These are phyloP conservation scores for Malassezia furfur DNA, from an alignment of 1,284 basidiomycete genomes.

Conservation along the genomic window DNA sequence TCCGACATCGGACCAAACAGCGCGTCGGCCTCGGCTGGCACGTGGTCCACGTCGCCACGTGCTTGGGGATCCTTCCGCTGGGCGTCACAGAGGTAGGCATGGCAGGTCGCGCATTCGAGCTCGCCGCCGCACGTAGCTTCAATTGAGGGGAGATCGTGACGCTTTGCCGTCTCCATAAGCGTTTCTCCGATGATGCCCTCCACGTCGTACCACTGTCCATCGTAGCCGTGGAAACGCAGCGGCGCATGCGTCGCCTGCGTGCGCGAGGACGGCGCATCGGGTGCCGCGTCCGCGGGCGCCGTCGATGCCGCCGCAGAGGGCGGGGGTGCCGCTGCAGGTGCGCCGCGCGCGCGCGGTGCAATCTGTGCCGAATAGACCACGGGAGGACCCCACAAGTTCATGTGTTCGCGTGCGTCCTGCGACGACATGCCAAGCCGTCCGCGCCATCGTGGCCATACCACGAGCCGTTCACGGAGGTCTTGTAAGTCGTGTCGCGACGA, in stretches of 20 bases:
- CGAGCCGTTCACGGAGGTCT: conserved; percentile 28
- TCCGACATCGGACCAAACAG: conserved; percentile 9
- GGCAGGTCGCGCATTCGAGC: conserved; percentile 42
- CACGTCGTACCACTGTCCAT: conserved; percentile 25
- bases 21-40: background rate
- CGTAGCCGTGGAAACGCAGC: conserved; percentile 28
- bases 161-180: conserved; percentile 38
- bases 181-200: conserved; percentile 38
- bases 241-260: conserved; percentile 6
- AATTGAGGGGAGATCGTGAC: conserved; percentile 33
- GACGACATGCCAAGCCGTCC: conserved; percentile 44
- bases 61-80: conserved; percentile 12
- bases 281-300: too few relatives aligned
- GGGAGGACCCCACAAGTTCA: conserved; percentile 34
- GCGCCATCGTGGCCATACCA: conserved; percentile 47
- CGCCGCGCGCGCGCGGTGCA: conserved; percentile 21
- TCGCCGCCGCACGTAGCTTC: conserved; percentile 45
- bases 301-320: background rate
- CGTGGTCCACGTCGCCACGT: conserved; percentile 1
- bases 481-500: conserved; percentile 38
- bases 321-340: background rate
- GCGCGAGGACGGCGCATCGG: background rate
- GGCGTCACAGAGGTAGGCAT: conserved; percentile 26
- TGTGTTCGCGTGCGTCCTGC: conserved; percentile 30
- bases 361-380: conserved; percentile 29